Conservation (phyloP, 1,284 basidiomycete genomes). For the Fomitopsis schrenkii region DNA sequence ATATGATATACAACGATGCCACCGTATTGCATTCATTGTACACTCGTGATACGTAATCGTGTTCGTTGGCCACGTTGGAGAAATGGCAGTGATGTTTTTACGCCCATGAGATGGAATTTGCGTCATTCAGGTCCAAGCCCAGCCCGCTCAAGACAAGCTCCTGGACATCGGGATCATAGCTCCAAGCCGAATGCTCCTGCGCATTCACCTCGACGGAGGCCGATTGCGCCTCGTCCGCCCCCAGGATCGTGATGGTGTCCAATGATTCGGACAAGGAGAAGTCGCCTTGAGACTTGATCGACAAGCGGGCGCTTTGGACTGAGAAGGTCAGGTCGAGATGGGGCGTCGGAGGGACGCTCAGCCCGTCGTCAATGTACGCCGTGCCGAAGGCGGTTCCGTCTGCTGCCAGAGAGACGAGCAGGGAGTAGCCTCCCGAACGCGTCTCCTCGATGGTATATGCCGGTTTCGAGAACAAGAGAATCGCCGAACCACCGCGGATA, state of each 20-base stretch:
- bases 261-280: slow-evolving; percentile 29
- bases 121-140: not conserved
- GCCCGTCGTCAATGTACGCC: slow-evolving; percentile 65
- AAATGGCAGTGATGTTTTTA: too few species aligned
- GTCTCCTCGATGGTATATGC: slow-evolving; percentile 59
- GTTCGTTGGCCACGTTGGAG: too few species aligned
- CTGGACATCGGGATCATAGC: slow-evolving; percentile 1
- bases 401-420: slow-evolving; percentile 49
- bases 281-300: slow-evolving; percentile 32
- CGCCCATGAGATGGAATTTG: too few species aligned
- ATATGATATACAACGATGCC: too few species aligned
- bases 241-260: slow-evolving; percentile 31
- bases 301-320: slow-evolving; percentile 28
- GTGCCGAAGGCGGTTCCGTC: slow-evolving; percentile 47
- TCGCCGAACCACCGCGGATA: slow-evolving; percentile 53
- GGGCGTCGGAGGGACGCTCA: slow-evolving; percentile 48
- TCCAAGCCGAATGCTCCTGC: slow-evolving; percentile 10
- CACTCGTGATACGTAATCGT: too few species aligned
- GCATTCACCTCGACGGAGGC: slow-evolving; percentile 12
- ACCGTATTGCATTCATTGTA: too few species aligned
- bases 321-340: slow-evolving; percentile 41
- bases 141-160: not conserved
- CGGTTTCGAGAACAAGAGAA: slow-evolving; percentile 52
- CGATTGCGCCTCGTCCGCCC: slow-evolving; percentile 23
- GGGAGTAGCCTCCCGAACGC: slow-evolving; percentile 45